A percentile compares a stretch with the other conserved stretches of the same genome.
phyloP scores from a whole-genome alignment of 2,329 filamentous ascomycete species.

The Aspergillus sp. region DNA sequence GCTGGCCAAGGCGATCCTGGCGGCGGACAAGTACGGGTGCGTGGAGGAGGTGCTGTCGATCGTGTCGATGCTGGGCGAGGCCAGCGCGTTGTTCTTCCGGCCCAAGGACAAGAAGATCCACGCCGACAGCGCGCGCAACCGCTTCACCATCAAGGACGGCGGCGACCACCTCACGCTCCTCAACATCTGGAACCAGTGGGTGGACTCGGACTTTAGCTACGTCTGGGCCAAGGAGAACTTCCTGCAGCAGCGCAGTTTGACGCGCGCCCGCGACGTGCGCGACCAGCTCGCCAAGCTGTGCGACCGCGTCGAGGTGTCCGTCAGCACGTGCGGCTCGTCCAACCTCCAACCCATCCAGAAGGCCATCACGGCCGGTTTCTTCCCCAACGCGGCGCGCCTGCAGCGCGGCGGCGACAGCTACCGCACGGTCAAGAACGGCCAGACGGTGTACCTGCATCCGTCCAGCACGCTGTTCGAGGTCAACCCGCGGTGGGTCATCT shows the following conservation, averaged over 20 bases:
- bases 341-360: constrained; percentile 81
- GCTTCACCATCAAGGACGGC: constrained; percentile 86
- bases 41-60: constrained; percentile 90
- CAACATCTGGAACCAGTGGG: constrained; percentile 95
- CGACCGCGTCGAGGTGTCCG: constrained; percentile 81
- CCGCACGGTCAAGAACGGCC: constrained; percentile 84
- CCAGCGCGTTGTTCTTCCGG: constrained; percentile 84
- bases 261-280: constrained; percentile 82
- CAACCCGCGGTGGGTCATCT: constrained; percentile 84
- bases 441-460: constrained; percentile 88
- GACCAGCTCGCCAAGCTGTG: constrained; percentile 91
- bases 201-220: constrained; percentile 82
- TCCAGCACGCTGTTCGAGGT: constrained; percentile 75
- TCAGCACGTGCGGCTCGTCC: constrained; percentile 64
- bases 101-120: constrained; percentile 98
- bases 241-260: constrained; percentile 84
- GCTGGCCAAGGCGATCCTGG: constrained; percentile 84
- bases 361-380: constrained; percentile 87
- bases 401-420: constrained; percentile 84
- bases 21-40: constrained; percentile 85
- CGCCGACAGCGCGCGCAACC: constrained; percentile 81
- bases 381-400: constrained; percentile 83
- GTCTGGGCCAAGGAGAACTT: constrained; percentile 94
- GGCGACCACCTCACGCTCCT: constrained; percentile 86
- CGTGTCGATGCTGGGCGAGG: constrained; percentile 90